Evolutionary conservation across 2,329 filamentous ascomycete species (phyloP), one percentile per base, ranked within the genome.

Genomic region (Aspergillus felis): DNA sequence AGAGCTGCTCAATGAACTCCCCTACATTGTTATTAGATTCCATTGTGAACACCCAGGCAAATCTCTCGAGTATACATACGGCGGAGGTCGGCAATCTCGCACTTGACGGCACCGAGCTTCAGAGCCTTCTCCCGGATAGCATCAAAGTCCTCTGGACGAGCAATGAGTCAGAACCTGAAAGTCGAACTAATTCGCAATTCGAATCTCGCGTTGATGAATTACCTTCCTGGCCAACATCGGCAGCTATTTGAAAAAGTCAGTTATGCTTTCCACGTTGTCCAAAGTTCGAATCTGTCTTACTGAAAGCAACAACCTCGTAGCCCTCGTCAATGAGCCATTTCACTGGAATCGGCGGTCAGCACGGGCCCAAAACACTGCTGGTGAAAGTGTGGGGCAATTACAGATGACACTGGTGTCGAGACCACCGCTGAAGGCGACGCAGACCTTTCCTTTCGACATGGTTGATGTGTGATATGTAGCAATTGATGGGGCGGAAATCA

Each of bases 1-100:
- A 88, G 48, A 94, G 82, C 79, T 93, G 84, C 66, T 92, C 88
- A 64, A 94, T 84, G 69, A 94, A 92, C 76, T 91, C 87, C 66
- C 81, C 27, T 55, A 44, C 22, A 44, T 46, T 29, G 12, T 3
- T 25, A 28, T 57, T 46, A 58, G 46, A 42, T 22, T 25, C 27
- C 50, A 24, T 24, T 47, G 20, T 25, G 12, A 22, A 6, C 22
- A 27, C 5, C 44, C 10, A 22, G 22, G 42, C 42, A 46, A 44
- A 42, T 22, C n/a, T 12, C 41, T 22, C 20, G 41, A 44, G 8
- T 22, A 44, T 44, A 55, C 56, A 32, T 57, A 61, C 69, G 81
- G 68, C 86, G 84, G 55, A 93, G 81, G 73, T 94, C 78, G 61
- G 81, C 76, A 63, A 86, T 81, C 62, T 82, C 73, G 74, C 87